Evolutionary conservation across 352 stramenopile genomes (phyloP), one percentile per base, ranked within the genome.

Genomic region (Phytophthora multivora): DNA sequence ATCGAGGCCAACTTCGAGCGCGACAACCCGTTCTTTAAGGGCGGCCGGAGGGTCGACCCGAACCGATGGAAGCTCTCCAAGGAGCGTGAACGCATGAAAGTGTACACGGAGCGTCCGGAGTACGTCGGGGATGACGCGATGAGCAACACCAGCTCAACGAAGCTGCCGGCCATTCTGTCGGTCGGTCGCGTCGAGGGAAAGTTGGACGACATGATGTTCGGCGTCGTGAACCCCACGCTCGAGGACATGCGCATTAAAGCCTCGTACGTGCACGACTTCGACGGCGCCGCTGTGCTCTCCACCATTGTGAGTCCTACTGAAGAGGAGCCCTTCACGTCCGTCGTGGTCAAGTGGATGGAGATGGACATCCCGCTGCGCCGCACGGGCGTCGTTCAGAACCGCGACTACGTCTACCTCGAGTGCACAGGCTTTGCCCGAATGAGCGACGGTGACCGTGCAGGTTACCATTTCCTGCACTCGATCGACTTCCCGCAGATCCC

Each of bases 381-480:
- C 1, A 73, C 65, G 9, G 62, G 57, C 12, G 45, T 87, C 23
- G 46, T 76, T 9, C 75, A 77, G 71, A 86, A 84, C 55, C 71
- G 72, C 9, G 80, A 89, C 61, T 79, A 85, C 53, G 80, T 89
- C 9, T 78, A 81, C 45, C 39, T 89, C 10, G 77, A 88, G 31
- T 66, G 58, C 52, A 88, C 76, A 5, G 80, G 80, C 5, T 76
- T 80, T 8, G 56, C 42, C 6, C 48, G 26, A 30, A 64, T 83
- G 30, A 48, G 56, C 12, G 85, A 74, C 13, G 80, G 80, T 12
- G 80, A 88, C 30, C 70, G 59, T 23, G 56, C 82, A 4, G 80
- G 80, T 31, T 89, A 83, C 60, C 75, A 86, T 33, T 65, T 89
- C 41, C 48, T 85, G 49, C 80, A 89, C 66, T 89, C 80, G 49